Base-by-base conservation (phyloP, 1,284 basidiomycete genomes). In the Papiliotrema flavescens region DNA sequence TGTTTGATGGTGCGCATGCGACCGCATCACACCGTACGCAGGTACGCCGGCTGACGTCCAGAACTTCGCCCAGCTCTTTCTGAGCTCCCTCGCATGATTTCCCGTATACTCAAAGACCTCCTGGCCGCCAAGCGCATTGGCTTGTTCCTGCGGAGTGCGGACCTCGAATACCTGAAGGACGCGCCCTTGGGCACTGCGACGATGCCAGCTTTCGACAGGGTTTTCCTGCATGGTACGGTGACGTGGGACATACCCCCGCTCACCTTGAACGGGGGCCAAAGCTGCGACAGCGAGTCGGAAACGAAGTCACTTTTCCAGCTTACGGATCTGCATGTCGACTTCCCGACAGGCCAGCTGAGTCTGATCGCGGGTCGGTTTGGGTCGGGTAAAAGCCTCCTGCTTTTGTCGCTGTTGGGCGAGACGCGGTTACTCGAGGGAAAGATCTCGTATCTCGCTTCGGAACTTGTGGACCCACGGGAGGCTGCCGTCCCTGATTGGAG, bases 331-430 rank as follows among this genome's bases (percentile, higher is more conserved):
- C 82, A 82, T 23, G 72, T 92, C 20, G 80, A 83, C 41, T 93
- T 94, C 77, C 90, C 90, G 0, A 71, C 78, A 20, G 86, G 86
- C 23, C 80, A 87, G 68, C 76, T 94, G 39, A 85, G 85, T 0
- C 79, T 94, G 17, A 80, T 94, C 15, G 90, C 89, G 63, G 90
- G 90, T 1, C 69, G 70, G 34, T 69, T 79, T n/a, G 78, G 77
- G 8, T 62, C 84, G 41, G 89, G 88, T 46, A 94, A 92, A 78
- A 88, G 89, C 0, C 72, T 93, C 17, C 70, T 94, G 34, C 76
- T 93, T 17, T 39, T 73, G 81, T 88, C 88, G 2, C 80, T 94
- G 20, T 80, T 95, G 3, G 92, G 92, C 14, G 91, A 96, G 77
- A 87, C 88, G 5, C 88, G 91, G 71, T 57, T 93, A n/a, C 76